Percentiles rank a stretch among this genome's conserved stretches.
These are phyloP conservation scores for Dujonia santamariae DNA, from an alignment of 1,139 yeast species.

Conservation along the genomic window DNA sequence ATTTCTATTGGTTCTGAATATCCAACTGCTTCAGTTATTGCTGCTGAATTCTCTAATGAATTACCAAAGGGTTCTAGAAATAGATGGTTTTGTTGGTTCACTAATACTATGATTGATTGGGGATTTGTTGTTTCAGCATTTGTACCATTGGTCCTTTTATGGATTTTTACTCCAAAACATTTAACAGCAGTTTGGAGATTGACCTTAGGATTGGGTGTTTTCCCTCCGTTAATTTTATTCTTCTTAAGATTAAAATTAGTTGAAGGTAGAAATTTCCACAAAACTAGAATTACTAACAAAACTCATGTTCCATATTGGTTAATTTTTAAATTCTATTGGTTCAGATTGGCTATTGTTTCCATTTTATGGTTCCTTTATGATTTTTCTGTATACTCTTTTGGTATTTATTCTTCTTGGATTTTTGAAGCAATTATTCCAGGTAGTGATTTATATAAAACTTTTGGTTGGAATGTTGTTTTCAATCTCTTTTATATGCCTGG, in stretches of 20 bases:
- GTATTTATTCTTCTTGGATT: constrained; percentile 74
- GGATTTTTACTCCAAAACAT: constrained; percentile 74
- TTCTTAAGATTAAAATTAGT: constrained; percentile 71
- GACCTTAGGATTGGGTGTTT: constrained; percentile 89
- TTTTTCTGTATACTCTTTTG: constrained; percentile 83
- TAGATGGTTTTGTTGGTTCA: constrained; percentile 85
- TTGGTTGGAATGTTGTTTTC: constrained; percentile 92
- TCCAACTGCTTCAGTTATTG: constrained; percentile 90
- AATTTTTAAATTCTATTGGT: constrained; percentile 80
- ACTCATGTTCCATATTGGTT: constrained; percentile 62
- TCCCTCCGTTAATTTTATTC: constrained; percentile 78
- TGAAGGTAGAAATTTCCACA: constrained; percentile 69
- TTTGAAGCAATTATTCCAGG: constrained; percentile 58
- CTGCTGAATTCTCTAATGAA: constrained; percentile 84
- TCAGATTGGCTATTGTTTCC: constrained; percentile 67
- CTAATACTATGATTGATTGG: constrained; percentile 80
- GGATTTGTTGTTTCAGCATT: constrained; percentile 86
- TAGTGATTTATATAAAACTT: constrained; percentile 63
- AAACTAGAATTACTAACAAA: constrained; percentile 65
- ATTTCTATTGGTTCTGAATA: constrained; percentile 87
- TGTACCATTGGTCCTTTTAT: constrained; percentile 78
- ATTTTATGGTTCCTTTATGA: constrained; percentile 90
- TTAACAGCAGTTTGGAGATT: constrained; percentile 88
- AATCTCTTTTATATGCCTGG: constrained; percentile 91
- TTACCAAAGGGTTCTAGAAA: constrained; percentile 80